These are phyloP conservation scores for Allium sativum DNA, from an alignment of 106 monocot species.

Conservation along the genomic window DNA sequence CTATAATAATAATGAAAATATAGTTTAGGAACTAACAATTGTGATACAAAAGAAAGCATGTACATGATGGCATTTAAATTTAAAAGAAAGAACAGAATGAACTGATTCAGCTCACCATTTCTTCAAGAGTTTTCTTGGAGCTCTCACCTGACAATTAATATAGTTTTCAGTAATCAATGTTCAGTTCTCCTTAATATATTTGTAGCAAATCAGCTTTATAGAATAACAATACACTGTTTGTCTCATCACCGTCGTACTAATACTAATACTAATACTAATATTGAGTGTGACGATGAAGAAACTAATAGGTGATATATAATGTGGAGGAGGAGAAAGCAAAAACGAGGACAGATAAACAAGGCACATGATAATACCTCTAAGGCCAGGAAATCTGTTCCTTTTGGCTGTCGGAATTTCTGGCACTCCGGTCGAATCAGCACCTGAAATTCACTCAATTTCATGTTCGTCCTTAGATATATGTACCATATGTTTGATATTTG, in stretches of 20 bases:
- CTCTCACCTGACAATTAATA: conserved; percentile 40
- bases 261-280: too few species aligned
- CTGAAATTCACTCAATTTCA: conserved; percentile 1
- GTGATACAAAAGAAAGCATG: too few species aligned
- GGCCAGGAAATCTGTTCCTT: conserved; percentile 40
- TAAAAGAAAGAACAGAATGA: neutral
- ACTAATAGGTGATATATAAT: too few species aligned
- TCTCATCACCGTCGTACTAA: too few species aligned
- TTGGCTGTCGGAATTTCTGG: conserved; percentile 23
- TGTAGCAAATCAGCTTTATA: neutral
- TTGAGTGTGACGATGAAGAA: too few species aligned
- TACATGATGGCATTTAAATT: neutral
- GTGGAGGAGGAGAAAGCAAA: too few species aligned
- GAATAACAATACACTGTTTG: neutral
- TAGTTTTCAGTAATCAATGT: conserved; percentile 5
- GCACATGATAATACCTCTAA: conserved; percentile 28
- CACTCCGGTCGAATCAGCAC: conserved; percentile 19
- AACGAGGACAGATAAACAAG: too few species aligned
- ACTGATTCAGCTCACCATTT: conserved; percentile 29
- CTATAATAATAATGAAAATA: neutral
- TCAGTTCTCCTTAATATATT: conserved; percentile 1
- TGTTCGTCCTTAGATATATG: neutral
- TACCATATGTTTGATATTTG: neutral
- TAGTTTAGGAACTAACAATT: too few species aligned
- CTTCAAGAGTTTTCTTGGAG: conserved; percentile 63